Base-by-base conservation (phyloP, 768 basidiomycete species). In the Boletus eberwhitei region DNA sequence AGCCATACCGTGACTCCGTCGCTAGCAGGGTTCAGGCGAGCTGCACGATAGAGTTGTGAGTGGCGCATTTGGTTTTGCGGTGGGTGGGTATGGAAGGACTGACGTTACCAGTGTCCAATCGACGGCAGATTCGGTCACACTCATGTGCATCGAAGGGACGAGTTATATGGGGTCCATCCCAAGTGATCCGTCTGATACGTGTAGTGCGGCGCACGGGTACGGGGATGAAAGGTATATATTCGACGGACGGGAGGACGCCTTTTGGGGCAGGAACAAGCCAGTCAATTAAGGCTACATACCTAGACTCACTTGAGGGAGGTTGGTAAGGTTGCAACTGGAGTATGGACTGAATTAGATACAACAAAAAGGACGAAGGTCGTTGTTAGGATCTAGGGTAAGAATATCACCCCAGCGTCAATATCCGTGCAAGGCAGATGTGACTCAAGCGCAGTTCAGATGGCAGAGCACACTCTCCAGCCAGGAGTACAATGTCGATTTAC, bases 11-110 rank as follows among this genome's bases (percentile, higher is more conserved):
- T n/a, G n/a, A n/a, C 37, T 47, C 56, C 9, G 26, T 48, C 8
- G 32, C 36, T 17, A 47, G 35, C 17, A 48, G 56, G 57, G 45
- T 24, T 35, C 46, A 43, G 13, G 31, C 29, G 19, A 52, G 56
- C 38, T 58, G 57, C 11, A 52, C 44, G 16, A 39, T 59, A 37
- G 22, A 37, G 12, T 52, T 48, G 49, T 58, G 24, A 55, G 54
- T 41, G 24, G n/a, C 16, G 4, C 52, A n/a, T 40, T 24, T 26
- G 31, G 26, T 13, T 21, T 41, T 11, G 2, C 9, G 37, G 44
- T 8, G 14, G 19, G 24, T 8, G 8, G 9, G 29, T 29, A 8
- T 29, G 22, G 11, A 22, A 22, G n/a, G 19, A 31, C 38, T 47
- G 39, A 55, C 45, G 11, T 14, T 31, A 6, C 22, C 34, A 56